Evolutionary conservation across 164 flowering plant species (phyloP).

Genomic region (Stephania yunnanensis): DNA sequence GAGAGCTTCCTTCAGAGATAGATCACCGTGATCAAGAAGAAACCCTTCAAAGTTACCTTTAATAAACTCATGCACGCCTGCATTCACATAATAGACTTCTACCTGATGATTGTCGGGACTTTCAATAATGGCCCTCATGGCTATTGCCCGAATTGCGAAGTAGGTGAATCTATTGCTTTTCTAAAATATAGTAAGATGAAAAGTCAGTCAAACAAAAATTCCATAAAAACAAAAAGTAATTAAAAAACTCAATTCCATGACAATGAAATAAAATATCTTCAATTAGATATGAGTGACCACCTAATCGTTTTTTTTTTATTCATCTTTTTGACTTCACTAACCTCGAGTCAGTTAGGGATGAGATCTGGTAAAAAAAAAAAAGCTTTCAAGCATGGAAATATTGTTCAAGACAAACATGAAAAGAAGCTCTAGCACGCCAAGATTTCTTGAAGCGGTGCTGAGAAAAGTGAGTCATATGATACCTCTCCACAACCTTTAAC

Average conservation of each 20-base stretch:
- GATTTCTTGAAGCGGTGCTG: too few species aligned
- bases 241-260: too few species aligned
- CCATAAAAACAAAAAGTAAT: too few species aligned
- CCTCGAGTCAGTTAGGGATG: not conserved
- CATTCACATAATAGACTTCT: slow-evolving; percentile 19
- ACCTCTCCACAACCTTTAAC: too few species aligned
- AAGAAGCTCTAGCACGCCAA: too few species aligned
- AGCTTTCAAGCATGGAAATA: too few species aligned
- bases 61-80: slow-evolving; percentile 12
- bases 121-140: slow-evolving; percentile 15
- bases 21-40: slow-evolving; percentile 11
- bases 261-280: too few species aligned
- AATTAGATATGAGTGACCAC: not conserved
- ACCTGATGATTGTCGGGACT: slow-evolving; percentile 13
- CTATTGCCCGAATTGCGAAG: not conserved
- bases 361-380: not conserved
- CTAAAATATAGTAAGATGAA: not conserved
- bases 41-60: slow-evolving; percentile 22
- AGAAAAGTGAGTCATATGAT: too few species aligned
- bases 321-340: not conserved
- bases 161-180: slow-evolving; percentile 1
- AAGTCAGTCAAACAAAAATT: too few species aligned
- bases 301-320: not conserved
- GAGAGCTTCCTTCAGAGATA: slow-evolving; percentile 21
- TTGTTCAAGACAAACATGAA: too few species aligned